Evolutionary conservation across 1,284 basidiomycete genomes (phyloP).

Genomic region (Austroboletus rostrupii): DNA sequence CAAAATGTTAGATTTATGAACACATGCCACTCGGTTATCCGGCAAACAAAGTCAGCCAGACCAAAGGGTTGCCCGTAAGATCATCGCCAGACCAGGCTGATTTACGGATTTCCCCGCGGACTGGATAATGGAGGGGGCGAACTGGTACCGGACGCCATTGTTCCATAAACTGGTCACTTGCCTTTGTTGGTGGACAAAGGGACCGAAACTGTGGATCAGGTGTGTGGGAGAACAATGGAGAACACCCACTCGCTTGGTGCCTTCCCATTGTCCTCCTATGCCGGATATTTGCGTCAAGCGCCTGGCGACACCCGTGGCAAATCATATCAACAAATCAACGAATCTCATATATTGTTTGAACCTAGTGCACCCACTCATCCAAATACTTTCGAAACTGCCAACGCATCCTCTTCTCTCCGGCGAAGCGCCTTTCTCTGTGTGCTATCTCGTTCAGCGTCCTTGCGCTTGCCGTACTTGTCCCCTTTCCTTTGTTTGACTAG

Average conservation of each 20-base stretch:
- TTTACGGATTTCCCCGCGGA: conserved; percentile 2
- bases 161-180: conserved; percentile 20
- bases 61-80: conserved; percentile 7
- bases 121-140: conserved; percentile 2
- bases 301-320: neutral
- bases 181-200: conserved; percentile 31
- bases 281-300: conserved; percentile 1
- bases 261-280: conserved; percentile 20
- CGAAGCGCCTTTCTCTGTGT: conserved; percentile 64
- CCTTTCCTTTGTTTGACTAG: conserved; percentile 71
- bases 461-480: conserved; percentile 75
- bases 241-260: conserved; percentile 17
- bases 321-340: neutral
- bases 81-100: conserved; percentile 2
- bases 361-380: conserved; percentile 43
- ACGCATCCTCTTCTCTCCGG: conserved; percentile 70
- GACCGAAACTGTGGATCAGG: conserved; percentile 10
- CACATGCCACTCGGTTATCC: conserved; percentile 26
- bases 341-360: neutral
- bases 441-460: conserved; percentile 72
- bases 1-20: conserved; percentile 24
- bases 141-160: conserved; percentile 18
- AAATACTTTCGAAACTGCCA: conserved; percentile 88
- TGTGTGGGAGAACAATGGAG: conserved; percentile 29
- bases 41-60: conserved; percentile 29